Evolutionary conservation across 164 flowering plant species (phyloP), one percentile per base, ranked within the genome.

Genomic region (Aristolochia californica): DNA sequence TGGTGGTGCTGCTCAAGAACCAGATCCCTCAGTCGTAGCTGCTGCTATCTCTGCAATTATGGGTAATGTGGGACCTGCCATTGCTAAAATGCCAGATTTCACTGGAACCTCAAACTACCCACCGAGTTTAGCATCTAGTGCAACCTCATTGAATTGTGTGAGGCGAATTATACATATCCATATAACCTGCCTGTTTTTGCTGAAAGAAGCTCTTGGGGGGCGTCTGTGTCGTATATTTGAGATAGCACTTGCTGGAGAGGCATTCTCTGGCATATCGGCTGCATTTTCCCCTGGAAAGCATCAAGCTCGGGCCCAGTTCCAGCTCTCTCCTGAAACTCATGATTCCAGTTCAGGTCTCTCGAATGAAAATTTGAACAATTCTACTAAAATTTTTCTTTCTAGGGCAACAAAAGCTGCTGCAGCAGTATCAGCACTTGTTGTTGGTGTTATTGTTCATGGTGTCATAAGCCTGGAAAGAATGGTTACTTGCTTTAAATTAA

Each of bases 121-220:
- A 54, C 53, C 72, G 56, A 81, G 66, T 65, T 63, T 68, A 48
- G 67, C 80, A 54, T 74, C 85, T 20, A 30, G 78, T 43, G 53
- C 73, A 43, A 75, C 77, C 51, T 67, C 80, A 10, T 64, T 81
- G 56, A 70, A 53, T 57, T 63, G 77, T 71, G 95, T 91, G 51
- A 76, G 81, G 50, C 79, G 74, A 47, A 79, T 88, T 53, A 65
- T 88, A 57, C 75, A 77, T 14, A 67, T 94, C 60, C 89, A 83
- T 68, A 67, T 85, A 45, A 73, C 72, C 16, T 94, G 94, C 70
- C 76, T 94, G 22, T 81, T 83, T 70, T 70, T 88, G 23, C 79
- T 94, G 1, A 94, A 84, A 74, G 99, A 94, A 69, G 93, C 95
- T 56, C 83, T 94, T 64, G 97, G 96, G 62, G 99, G 84, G 73